phyloP scores from a whole-genome alignment of 2,329 filamentous ascomycete genomes.

The Aspergillus viridinutans region DNA sequence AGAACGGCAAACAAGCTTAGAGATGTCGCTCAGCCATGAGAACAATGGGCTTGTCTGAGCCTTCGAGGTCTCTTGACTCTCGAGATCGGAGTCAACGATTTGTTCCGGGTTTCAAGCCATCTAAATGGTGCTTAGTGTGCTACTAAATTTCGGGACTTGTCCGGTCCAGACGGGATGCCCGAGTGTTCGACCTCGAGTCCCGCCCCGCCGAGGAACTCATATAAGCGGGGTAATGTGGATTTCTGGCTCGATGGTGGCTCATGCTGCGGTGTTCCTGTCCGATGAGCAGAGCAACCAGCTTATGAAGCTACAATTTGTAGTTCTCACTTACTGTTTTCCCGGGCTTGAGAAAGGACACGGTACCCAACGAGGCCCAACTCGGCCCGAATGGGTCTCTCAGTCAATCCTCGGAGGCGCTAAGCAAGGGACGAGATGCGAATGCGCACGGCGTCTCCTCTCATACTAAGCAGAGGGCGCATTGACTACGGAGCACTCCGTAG shows the following conservation, averaged over 20 bases:
- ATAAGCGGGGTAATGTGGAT: background rate
- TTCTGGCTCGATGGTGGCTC: background rate
- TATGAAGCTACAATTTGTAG: background rate
- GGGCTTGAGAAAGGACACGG: background rate
- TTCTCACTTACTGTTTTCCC: background rate
- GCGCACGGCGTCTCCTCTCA: too few relatives aligned
- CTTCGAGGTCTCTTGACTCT: background rate
- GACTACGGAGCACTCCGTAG: too few relatives aligned
- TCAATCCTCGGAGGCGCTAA: background rate
- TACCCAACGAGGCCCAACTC: background rate
- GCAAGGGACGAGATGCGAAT: too few relatives aligned
- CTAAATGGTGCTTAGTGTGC: background rate
- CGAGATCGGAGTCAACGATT: background rate
- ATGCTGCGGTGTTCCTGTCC: background rate
- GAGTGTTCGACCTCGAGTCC: constrained; percentile 8
- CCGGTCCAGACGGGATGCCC: constrained; percentile 17
- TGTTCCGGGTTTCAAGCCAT: background rate
- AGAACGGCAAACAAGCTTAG: background rate
- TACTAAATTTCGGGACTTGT: constrained; percentile 8
- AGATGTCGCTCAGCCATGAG: background rate
- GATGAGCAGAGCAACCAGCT: background rate
- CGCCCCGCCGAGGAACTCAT: constrained; percentile 12
- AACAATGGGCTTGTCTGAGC: background rate
- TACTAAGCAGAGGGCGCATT: background rate
- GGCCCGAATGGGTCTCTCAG: background rate